Percentiles rank a stretch among this genome's conserved stretches.
Evolutionary conservation across 2,329 filamentous ascomycete species (phyloP).

Genomic region (Stagonosporopsis vannaccii): DNA sequence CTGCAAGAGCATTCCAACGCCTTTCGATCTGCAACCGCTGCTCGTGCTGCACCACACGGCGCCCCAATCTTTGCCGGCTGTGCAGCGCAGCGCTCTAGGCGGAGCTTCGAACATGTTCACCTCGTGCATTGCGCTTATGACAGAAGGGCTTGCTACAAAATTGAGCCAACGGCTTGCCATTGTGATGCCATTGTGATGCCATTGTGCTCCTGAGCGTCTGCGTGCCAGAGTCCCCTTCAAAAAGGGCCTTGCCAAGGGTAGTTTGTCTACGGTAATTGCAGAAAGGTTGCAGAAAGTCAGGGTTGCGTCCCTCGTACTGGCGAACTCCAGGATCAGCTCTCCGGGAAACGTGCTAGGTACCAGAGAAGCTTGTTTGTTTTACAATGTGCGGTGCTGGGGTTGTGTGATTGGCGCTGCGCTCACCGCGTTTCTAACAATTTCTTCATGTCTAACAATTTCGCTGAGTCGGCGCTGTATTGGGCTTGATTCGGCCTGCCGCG

Average conservation of each 20-base stretch:
- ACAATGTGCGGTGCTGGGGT: neutral
- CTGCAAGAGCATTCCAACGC: slow-evolving; percentile 1
- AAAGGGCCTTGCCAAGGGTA: no score
- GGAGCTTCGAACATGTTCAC: neutral
- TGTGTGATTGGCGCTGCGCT: neutral
- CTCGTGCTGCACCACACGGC: neutral
- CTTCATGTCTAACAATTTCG: neutral
- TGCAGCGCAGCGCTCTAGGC: neutral
- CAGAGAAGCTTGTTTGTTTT: neutral
- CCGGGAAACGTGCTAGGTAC: neutral
- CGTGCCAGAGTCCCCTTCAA: neutral
- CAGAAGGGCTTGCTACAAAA: neutral
- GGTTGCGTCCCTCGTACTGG: neutral
- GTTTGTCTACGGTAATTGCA: no score
- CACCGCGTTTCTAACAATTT: neutral
- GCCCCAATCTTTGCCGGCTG: neutral
- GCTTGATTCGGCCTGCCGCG: neutral
- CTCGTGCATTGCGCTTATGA: neutral
- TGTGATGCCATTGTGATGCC: neutral
- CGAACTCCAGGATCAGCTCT: neutral
- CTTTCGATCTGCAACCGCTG: neutral
- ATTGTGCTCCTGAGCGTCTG: neutral
- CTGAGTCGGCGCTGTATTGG: neutral
- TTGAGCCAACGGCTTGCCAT: neutral
- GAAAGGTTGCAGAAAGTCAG: no score